Conservation (phyloP, 1,284 basidiomycete genomes). For the Moniliophthora roreri region DNA sequence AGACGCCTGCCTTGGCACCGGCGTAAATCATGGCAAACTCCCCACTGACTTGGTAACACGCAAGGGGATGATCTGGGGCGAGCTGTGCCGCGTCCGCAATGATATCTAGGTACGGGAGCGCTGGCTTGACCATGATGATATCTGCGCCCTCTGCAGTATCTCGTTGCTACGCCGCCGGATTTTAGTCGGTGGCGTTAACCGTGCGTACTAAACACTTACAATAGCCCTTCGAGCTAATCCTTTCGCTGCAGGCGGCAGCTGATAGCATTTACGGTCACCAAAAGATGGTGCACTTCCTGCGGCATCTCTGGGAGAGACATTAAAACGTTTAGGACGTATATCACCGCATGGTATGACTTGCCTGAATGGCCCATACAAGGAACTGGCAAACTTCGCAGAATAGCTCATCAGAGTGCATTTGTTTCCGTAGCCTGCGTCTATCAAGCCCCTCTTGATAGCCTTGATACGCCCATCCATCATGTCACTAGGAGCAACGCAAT, state of each 20-base stretch:
- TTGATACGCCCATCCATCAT: constrained; percentile 99
- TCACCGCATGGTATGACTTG: constrained; percentile 31
- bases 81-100: constrained; percentile 86
- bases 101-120: constrained; percentile 95
- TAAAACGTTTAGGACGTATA: constrained; percentile 2
- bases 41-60: constrained; percentile 95
- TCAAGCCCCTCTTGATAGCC: constrained; percentile 85
- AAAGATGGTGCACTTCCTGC: constrained; percentile 94
- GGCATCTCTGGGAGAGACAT: constrained; percentile 68
- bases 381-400: constrained; percentile 97
- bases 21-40: constrained; percentile 98
- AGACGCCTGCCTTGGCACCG: constrained; percentile 91
- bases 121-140: constrained; percentile 99
- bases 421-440: constrained; percentile 83
- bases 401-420: constrained; percentile 95
- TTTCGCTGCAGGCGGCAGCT: constrained; percentile 86
- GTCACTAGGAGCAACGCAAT: constrained; percentile 98
- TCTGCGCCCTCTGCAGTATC: constrained; percentile 96
- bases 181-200: neutral
- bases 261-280: constrained; percentile 96
- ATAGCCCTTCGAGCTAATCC: constrained; percentile 94
- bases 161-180: constrained; percentile 58
- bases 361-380: constrained; percentile 98
- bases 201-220: constrained; percentile 46
- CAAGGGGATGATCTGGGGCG: constrained; percentile 85